Conservation (phyloP, 2,329 filamentous ascomycete genomes). For the Scedosporium dehoogii region DNA sequence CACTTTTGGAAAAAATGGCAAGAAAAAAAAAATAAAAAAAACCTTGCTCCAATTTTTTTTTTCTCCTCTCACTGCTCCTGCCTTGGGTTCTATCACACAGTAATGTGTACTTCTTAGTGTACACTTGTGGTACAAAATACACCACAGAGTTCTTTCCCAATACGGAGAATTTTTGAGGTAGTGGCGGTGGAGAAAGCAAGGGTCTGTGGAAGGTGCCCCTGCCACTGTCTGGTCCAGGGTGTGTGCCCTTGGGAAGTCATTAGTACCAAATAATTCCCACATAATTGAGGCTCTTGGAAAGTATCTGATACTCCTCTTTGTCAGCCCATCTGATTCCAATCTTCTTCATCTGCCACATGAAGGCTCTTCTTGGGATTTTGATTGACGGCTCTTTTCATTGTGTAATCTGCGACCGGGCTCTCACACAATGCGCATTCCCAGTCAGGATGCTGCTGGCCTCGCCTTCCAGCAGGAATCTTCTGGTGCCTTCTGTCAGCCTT, state of each 20-base stretch:
- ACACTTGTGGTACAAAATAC: too few species aligned
- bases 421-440: too few species aligned
- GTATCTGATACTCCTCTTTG: background rate
- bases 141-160: slow-evolving; percentile 1
- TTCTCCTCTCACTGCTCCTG: background rate
- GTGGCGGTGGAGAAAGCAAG: slow-evolving; percentile 4
- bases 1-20: slow-evolving; percentile 12
- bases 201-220: background rate
- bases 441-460: too few species aligned
- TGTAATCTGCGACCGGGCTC: too few species aligned
- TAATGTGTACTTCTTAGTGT: too few species aligned
- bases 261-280: background rate
- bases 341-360: background rate
- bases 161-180: slow-evolving; percentile 1
- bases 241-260: background rate
- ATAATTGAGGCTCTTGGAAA: background rate
- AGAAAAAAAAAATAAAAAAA: background rate
- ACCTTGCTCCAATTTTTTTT: slow-evolving; percentile 3
- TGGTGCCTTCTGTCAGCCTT: too few species aligned
- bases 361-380: background rate
- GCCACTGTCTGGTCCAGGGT: background rate
- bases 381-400: background rate
- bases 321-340: too few species aligned
- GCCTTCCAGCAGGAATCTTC: too few species aligned
- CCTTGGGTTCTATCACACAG: too few species aligned